Conservation (phyloP, 1,284 basidiomycete genomes). For the Leucoagaricus sp. region DNA sequence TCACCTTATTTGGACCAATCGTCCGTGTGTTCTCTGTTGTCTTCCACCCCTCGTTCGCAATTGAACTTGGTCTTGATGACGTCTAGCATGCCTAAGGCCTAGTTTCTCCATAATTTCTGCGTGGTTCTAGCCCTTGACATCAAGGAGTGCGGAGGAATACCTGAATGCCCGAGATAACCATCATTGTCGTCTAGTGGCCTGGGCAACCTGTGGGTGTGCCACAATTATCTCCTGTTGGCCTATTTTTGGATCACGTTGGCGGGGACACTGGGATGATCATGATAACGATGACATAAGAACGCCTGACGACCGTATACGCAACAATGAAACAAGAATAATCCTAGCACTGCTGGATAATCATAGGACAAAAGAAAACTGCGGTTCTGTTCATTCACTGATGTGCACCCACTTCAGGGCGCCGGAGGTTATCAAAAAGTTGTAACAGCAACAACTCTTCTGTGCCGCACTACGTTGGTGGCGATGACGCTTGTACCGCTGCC, state of each 20-base stretch:
- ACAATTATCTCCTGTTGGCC: neutral
- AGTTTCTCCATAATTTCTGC: neutral
- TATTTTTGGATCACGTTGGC: too few relatives aligned
- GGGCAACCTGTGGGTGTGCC: neutral
- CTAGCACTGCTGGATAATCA: too few relatives aligned
- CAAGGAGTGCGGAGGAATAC: neutral
- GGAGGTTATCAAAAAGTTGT: too few relatives aligned
- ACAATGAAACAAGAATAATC: neutral
- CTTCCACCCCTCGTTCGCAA: neutral
- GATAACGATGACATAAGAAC: neutral
- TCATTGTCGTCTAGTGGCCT: too few relatives aligned
- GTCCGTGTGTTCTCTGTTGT: too few relatives aligned
- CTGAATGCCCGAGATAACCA: neutral
- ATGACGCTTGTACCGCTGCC: too few relatives aligned
- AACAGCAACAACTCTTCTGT: too few relatives aligned
- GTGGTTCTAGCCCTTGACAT: neutral
- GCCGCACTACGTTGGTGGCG: too few relatives aligned
- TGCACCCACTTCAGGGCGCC: too few relatives aligned
- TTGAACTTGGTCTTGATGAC: neutral
- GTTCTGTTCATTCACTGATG: too few relatives aligned
- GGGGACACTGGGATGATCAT: neutral
- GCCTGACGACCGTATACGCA: neutral
- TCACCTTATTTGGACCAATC: neutral
- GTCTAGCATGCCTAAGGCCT: neutral
- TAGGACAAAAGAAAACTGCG: too few relatives aligned